Evolutionary conservation across 805 yeast genomes (phyloP).

Genomic region (Yamadazyma ubonensis): DNA sequence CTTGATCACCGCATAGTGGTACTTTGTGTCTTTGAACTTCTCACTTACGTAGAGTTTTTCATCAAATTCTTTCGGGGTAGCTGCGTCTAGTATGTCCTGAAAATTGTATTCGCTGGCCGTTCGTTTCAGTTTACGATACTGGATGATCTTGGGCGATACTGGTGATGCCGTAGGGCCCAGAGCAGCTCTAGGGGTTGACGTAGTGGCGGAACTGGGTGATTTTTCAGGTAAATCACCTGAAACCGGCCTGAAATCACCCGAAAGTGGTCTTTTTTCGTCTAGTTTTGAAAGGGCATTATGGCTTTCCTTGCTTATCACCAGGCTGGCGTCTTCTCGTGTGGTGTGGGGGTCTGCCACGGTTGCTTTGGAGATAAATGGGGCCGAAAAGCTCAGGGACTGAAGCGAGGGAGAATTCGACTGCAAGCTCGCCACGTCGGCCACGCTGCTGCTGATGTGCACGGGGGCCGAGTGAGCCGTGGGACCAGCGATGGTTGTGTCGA

Average conservation of each 20-base stretch:
- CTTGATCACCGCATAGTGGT: conserved; percentile 60
- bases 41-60: conserved; percentile 56
- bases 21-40: conserved; percentile 54
- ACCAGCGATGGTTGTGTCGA: no score
- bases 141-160: conserved; percentile 36
- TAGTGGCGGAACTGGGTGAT: conserved; percentile 10
- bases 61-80: conserved; percentile 28
- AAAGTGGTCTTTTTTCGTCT: conserved; percentile 9
- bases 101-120: conserved; percentile 32
- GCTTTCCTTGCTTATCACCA: conserved; percentile 28
- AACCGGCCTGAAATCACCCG: no score
- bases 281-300: conserved; percentile 13
- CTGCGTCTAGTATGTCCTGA: conserved; percentile 15
- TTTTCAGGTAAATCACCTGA: conserved; percentile 4
- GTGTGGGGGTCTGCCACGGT: conserved; percentile 54
- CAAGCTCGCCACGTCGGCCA: not conserved
- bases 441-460: no score
- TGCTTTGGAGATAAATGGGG: conserved; percentile 39
- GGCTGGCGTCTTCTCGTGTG: conserved; percentile 49
- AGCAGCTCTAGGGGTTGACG: not conserved
- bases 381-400: conserved; percentile 20
- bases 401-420: not conserved
- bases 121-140: conserved; percentile 37
- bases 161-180: no score
- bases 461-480: no score